These are phyloP conservation scores for Lactarius pseudohatsudake DNA, from an alignment of 768 basidiomycete genomes.

Conservation along the genomic window DNA sequence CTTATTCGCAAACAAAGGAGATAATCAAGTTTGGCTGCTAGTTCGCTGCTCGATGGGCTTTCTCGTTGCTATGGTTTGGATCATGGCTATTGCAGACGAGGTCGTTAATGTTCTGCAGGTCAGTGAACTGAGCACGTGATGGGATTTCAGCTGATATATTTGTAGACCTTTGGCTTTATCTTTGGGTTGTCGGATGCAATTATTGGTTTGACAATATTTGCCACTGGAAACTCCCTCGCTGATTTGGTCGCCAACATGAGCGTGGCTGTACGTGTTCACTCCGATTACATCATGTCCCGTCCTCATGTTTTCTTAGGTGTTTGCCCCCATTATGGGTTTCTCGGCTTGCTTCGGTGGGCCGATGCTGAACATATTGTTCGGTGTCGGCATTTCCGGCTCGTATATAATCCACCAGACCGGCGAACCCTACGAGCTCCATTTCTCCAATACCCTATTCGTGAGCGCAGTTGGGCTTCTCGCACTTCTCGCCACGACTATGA, in stretches of 20 bases:
- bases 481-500: constrained; percentile 70
- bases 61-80: constrained; percentile 89
- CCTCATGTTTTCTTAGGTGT: constrained; percentile 47
- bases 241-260: constrained; percentile 97
- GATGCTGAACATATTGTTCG: constrained; percentile 89
- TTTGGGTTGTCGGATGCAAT: constrained; percentile 97
- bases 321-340: constrained; percentile 93
- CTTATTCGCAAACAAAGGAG: constrained; percentile 58
- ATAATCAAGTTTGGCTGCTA: constrained; percentile 56
- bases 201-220: constrained; percentile 95
- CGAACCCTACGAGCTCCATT: constrained; percentile 67
- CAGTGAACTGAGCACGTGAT: constrained; percentile 1
- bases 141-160: constrained; percentile 7
- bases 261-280: constrained; percentile 63
- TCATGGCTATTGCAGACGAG: constrained; percentile 97
- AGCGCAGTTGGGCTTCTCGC: constrained; percentile 79
- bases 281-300: neutral
- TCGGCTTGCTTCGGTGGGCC: constrained; percentile 93
- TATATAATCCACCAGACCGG: constrained; percentile 70
- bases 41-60: constrained; percentile 90
- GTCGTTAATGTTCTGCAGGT: constrained; percentile 90
- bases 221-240: constrained; percentile 92
- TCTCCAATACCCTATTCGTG: constrained; percentile 81
- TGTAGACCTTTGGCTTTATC: constrained; percentile 86
- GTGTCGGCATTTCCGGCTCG: constrained; percentile 88